Conservation (phyloP, 1,139 yeast species). For the Pichia sp. region DNA sequence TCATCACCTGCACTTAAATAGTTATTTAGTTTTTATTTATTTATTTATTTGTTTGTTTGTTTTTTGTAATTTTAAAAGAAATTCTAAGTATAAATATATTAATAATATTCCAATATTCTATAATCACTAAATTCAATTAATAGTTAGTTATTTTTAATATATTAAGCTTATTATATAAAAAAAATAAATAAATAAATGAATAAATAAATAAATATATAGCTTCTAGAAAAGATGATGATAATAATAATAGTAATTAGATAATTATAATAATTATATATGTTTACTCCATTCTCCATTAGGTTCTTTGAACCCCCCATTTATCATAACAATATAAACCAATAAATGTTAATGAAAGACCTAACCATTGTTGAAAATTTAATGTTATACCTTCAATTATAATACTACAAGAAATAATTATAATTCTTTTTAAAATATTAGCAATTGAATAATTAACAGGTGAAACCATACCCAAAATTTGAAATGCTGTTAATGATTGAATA, state of each 20-base stretch:
- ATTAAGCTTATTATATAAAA: no score
- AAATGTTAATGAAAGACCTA: constrained; percentile 67
- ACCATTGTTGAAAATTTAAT: constrained; percentile 49
- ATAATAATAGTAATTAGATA: no score
- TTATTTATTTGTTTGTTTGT: not conserved
- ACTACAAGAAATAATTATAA: constrained; percentile 75
- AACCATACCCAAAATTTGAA: constrained; percentile 78
- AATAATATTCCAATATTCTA: no score
- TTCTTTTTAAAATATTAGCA: constrained; percentile 82
- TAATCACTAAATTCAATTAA: no score
- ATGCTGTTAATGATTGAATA: constrained; percentile 78
- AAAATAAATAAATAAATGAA: no score
- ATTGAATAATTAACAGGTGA: constrained; percentile 88
- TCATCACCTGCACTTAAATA: constrained; percentile 8
- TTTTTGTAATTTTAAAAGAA: not conserved
- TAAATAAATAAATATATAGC: no score
- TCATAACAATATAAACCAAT: constrained; percentile 63
- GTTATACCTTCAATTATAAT: constrained; percentile 70
- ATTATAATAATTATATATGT: no score
- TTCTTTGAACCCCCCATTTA: constrained; percentile 51
- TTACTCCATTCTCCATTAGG: not conserved
- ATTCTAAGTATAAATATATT: no score
- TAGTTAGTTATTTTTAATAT: no score
- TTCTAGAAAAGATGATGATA: no score
- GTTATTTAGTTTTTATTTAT: not conserved